Evolutionary conservation across 805 yeast species (phyloP), one percentile per base, ranked within the genome.

Genomic region (Hanseniaspora pseudoguilliermondii): DNA sequence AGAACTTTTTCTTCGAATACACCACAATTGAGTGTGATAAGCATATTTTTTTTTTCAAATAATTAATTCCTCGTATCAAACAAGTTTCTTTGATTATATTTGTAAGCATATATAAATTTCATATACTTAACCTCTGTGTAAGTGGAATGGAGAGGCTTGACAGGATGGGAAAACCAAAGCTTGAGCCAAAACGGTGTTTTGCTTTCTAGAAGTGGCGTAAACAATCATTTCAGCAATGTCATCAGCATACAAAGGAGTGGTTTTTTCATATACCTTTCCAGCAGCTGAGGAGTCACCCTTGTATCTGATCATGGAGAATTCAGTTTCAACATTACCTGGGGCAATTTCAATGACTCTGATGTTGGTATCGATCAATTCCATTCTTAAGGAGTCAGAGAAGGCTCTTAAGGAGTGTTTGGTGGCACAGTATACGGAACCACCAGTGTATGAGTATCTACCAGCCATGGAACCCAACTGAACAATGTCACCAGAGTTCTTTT

Each of bases 151-250:
- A 58, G 86, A 77, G 4, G 95, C 96, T 73, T 90, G 97, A 72
- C 85, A 83, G 47, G 82, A 77, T 18, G 96, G 86, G 72, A 89
- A 86, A 13, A 91, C 82, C 66, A 90, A 74, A 18, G 87, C 75
- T 66, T 89, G 95, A 2, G 85, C 84, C 63, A 81, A 68, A 3
- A 80, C 85, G 0, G 83, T 78, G 63, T 79, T 80, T 57, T 71
- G 71, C 61, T 73, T 76, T 71, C 84, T 77, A 1, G 83, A 73
- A 34, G 80, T 72, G 2, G 79, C 77, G 61, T 78, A 81, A 5
- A 78, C 79, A 62, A 80, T 78, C 59, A 79, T 62, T 59, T 81
- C 85, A 5, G 84, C 83, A 61, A 80, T 74, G 62, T 81, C 84
- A 36, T 72, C 78, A 2, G 83, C 83, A 36, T 67, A 69, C 57